Conservation (phyloP, 2,329 filamentous ascomycete genomes). For the Trichoderma aggressivum region DNA sequence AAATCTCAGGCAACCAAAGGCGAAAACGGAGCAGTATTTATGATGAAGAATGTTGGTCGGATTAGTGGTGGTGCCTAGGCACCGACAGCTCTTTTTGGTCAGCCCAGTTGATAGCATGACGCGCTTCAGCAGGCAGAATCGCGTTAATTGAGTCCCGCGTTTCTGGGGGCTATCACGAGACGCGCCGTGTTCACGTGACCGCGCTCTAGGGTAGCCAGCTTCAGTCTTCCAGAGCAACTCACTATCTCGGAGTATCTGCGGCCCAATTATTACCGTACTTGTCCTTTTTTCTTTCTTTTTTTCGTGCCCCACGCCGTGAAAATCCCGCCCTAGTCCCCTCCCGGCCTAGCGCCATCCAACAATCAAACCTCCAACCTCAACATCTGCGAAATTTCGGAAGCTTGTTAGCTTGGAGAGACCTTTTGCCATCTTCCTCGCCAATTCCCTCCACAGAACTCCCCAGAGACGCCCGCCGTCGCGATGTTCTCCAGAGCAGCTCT, state of each 20-base stretch:
- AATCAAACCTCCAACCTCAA: slow-evolving; percentile 41
- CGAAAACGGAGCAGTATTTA: slow-evolving; percentile 20
- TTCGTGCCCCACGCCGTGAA: not conserved
- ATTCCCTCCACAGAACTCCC: slow-evolving; percentile 31
- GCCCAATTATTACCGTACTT: not conserved
- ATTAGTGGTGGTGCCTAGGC: slow-evolving; percentile 7
- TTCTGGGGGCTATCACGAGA: not conserved
- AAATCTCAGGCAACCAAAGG: slow-evolving; percentile 19
- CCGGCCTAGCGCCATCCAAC: slow-evolving; percentile 37
- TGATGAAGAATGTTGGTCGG: slow-evolving; percentile 19
- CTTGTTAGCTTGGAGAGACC: slow-evolving; percentile 31
- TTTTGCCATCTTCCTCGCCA: slow-evolving; percentile 31
- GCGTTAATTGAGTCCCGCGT: slow-evolving; percentile 35
- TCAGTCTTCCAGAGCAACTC: not conserved
- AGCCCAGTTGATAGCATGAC: slow-evolving; percentile 29
- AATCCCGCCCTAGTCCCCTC: slow-evolving; percentile 25
- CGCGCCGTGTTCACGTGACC: slow-evolving; percentile 4
- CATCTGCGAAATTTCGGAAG: slow-evolving; percentile 46
- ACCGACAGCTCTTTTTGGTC: not conserved
- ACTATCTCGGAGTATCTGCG: not conserved
- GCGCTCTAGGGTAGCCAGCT: not conserved
- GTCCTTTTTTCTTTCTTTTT: not conserved
- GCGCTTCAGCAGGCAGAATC: slow-evolving; percentile 37
- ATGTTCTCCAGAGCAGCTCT: slow-evolving; percentile 73
- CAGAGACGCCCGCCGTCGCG: slow-evolving; percentile 35